A percentile compares a stretch with the other conserved stretches of the same genome.
These are phyloP conservation scores for Lachnellula willkommii DNA, from an alignment of 2,329 filamentous ascomycete species.

Conservation along the genomic window DNA sequence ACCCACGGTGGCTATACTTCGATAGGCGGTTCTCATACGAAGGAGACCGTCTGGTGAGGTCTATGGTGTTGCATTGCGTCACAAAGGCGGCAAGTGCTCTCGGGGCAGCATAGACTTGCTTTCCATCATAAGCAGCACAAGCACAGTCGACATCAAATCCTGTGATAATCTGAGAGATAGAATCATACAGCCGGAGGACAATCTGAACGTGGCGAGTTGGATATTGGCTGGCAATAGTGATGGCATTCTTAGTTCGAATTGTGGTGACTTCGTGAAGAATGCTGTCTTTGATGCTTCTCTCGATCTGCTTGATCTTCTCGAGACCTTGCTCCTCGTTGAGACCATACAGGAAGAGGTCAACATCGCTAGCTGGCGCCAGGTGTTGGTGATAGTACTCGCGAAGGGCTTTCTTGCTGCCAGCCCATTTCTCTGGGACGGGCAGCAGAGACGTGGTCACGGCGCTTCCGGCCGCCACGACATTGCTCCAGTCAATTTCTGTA, in stretches of 20 bases:
- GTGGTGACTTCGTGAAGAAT: conserved; percentile 80
- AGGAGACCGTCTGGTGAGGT: conserved; percentile 72
- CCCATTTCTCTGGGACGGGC: conserved; percentile 60
- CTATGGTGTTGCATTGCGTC: conserved; percentile 76
- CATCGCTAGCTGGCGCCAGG: conserved; percentile 76
- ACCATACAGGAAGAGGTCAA: conserved; percentile 81
- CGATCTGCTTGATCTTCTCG: conserved; percentile 80
- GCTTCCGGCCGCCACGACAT: conserved; percentile 75
- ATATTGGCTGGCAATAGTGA: conserved; percentile 81
- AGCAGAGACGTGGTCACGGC: conserved; percentile 75
- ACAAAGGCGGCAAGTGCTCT: conserved; percentile 73
- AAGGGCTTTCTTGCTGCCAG: conserved; percentile 55
- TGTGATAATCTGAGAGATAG: conserved; percentile 75
- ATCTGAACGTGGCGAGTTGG: conserved; percentile 79
- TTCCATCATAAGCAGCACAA: conserved; percentile 73
- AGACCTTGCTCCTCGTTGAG: conserved; percentile 71
- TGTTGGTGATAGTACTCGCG: conserved; percentile 76
- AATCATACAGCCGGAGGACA: conserved; percentile 79
- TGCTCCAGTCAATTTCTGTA: conserved; percentile 72
- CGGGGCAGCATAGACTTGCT: conserved; percentile 73
- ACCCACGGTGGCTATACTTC: conserved; percentile 79
- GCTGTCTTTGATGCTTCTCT: conserved; percentile 66
- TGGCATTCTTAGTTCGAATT: conserved; percentile 78
- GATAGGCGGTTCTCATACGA: conserved; percentile 84
- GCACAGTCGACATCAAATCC: conserved; percentile 87